Percentiles rank a stretch among this genome's conserved stretches.
phyloP scores from a whole-genome alignment of 192 early-diverging fungal species.

The Oehlia diaphana region DNA sequence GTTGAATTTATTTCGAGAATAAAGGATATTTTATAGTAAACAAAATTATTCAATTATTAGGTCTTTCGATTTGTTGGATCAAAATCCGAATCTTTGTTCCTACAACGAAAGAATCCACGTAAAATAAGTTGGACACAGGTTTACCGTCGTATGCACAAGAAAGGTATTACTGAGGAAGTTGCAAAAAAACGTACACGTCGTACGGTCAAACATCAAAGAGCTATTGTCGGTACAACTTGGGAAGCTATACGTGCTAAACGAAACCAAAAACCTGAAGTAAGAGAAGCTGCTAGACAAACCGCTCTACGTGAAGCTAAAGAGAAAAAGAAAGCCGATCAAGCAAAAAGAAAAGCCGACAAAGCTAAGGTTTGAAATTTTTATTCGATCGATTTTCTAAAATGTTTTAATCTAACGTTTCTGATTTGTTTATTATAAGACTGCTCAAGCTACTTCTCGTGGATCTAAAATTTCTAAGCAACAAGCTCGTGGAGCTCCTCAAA shows the following conservation, averaged over 20 bases:
- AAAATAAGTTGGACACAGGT: slow-evolving; percentile 97
- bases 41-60: background rate
- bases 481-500: slow-evolving; percentile 75
- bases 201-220: slow-evolving; percentile 94
- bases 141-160: slow-evolving; percentile 98
- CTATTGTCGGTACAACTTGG: slow-evolving; percentile 91
- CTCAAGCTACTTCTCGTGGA: slow-evolving; percentile 46
- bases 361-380: slow-evolving; percentile 56
- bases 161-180: slow-evolving; percentile 95
- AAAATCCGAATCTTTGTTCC: slow-evolving; percentile 96
- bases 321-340: slow-evolving; percentile 81
- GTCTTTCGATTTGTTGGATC: slow-evolving; percentile 94
- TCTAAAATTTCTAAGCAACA: slow-evolving; percentile 81
- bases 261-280: slow-evolving; percentile 93
- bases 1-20: no score
- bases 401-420: background rate
- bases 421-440: slow-evolving; percentile 37
- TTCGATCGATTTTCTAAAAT: background rate
- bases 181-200: slow-evolving; percentile 95
- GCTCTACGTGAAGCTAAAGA: slow-evolving; percentile 90
- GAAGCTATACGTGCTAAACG: slow-evolving; percentile 98
- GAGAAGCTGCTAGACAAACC: slow-evolving; percentile 85
- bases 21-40: background rate
- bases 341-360: slow-evolving; percentile 86
- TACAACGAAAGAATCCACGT: slow-evolving; percentile 96